Evolutionary conservation across 345 rosid species (phyloP).

Genomic region (Ceriops tagal): DNA sequence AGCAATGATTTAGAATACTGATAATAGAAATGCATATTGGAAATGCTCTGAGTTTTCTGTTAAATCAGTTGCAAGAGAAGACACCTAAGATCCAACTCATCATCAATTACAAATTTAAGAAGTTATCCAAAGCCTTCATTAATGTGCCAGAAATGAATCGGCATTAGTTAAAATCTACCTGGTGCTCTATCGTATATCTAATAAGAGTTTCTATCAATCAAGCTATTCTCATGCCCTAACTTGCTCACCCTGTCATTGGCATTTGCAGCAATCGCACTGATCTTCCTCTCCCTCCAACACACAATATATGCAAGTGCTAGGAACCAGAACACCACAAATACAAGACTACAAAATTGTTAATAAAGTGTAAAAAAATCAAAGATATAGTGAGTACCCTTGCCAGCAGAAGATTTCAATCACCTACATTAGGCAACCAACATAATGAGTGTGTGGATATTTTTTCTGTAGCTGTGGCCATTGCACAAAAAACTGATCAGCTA

Average conservation of each 20-base stretch:
- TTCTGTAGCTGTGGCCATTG: slow-evolving; percentile 85
- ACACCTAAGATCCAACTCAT: background rate
- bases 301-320: background rate
- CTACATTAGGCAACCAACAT: slow-evolving; percentile 85
- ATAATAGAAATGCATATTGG: no score
- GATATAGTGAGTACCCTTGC: background rate
- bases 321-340: slow-evolving; percentile 1
- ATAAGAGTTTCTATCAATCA: no score
- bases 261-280: background rate
- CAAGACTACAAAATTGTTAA: background rate
- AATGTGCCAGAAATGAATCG: no score
- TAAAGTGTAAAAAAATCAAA: background rate
- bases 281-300: background rate
- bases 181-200: no score
- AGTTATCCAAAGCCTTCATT: background rate
- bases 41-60: no score
- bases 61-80: no score
- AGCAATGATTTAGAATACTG: no score
- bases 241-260: background rate
- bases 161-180: no score
- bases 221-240: background rate
- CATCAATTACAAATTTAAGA: background rate
- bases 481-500: slow-evolving; percentile 83
- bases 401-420: background rate
- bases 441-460: slow-evolving; percentile 59